These are phyloP conservation scores for Vigna angularis DNA, from an alignment of 306 rosid genomes.

Conservation along the genomic window DNA sequence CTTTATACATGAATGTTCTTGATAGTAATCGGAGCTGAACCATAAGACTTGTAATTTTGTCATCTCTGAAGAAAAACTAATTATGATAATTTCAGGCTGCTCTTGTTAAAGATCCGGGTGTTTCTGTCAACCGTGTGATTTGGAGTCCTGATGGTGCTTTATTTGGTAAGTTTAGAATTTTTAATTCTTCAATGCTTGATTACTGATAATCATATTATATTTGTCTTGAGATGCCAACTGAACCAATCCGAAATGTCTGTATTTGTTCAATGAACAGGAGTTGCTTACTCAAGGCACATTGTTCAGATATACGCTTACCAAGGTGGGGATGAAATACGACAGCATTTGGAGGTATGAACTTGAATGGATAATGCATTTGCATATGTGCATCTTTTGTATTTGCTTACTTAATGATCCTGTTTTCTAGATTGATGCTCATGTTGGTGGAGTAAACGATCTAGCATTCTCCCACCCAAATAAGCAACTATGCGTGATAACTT, in stretches of 20 bases:
- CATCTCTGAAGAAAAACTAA: conserved; percentile 40
- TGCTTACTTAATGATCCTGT: conserved; percentile 28
- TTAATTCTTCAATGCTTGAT: conserved; percentile 33
- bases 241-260: conserved; percentile 14
- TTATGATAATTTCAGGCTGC: conserved; percentile 69
- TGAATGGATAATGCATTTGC: background rate
- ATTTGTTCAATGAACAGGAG: conserved; percentile 60
- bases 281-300: conserved; percentile 95
- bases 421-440: conserved; percentile 91
- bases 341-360: conserved; percentile 79
- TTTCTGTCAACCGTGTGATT: conserved; percentile 95
- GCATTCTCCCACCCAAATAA: conserved; percentile 98
- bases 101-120: conserved; percentile 91
- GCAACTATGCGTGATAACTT: conserved; percentile 94
- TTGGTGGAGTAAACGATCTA: conserved; percentile 95
- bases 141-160: conserved; percentile 98
- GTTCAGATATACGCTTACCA: conserved; percentile 93
- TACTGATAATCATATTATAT: conserved; percentile 25
- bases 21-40: conserved; percentile 20
- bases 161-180: conserved; percentile 69
- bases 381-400: background rate
- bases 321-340: conserved; percentile 74
- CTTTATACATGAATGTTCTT: conserved; percentile 1
- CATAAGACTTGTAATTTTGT: conserved; percentile 16
- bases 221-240: conserved; percentile 21